Conservation (phyloP, 1,139 yeast genomes). For the Hyphopichia pseudoburtonii region DNA sequence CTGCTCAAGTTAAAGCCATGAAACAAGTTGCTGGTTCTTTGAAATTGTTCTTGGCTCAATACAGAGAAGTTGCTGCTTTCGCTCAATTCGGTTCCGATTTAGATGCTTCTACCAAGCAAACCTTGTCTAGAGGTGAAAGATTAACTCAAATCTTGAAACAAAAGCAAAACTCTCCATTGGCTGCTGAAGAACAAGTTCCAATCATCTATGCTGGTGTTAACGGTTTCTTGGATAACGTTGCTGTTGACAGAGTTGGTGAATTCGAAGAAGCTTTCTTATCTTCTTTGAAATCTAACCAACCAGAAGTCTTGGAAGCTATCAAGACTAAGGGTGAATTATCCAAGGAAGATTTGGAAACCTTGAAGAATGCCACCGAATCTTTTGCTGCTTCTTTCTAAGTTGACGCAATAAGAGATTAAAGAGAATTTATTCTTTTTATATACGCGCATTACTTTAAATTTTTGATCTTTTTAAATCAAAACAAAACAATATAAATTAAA, state of each 20-base stretch:
- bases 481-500: too few species aligned
- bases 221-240: slow-evolving; percentile 93
- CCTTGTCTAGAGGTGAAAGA: slow-evolving; percentile 99
- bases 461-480: too few species aligned
- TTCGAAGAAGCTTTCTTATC: slow-evolving; percentile 93
- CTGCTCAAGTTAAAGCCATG: slow-evolving; percentile 99
- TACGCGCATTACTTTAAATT: too few species aligned
- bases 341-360: slow-evolving; percentile 81
- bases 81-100: slow-evolving; percentile 99
- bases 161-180: slow-evolving; percentile 93
- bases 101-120: slow-evolving; percentile 99
- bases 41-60: slow-evolving; percentile 99
- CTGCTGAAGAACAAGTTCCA: slow-evolving; percentile 99
- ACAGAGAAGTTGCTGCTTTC: slow-evolving; percentile 99
- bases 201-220: slow-evolving; percentile 98
- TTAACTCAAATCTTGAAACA: slow-evolving; percentile 98
- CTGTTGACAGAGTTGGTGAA: slow-evolving; percentile 84
- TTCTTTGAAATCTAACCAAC: slow-evolving; percentile 86
- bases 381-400: slow-evolving; percentile 81
- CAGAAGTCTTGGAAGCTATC: slow-evolving; percentile 80
- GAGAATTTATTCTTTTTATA: too few species aligned
- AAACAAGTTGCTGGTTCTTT: slow-evolving; percentile 99
- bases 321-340: slow-evolving; percentile 89
- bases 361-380: slow-evolving; percentile 88
- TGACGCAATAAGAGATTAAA: neutral